phyloP scores from a whole-genome alignment of 805 yeast species.

The Sugiyamaella americana region DNA sequence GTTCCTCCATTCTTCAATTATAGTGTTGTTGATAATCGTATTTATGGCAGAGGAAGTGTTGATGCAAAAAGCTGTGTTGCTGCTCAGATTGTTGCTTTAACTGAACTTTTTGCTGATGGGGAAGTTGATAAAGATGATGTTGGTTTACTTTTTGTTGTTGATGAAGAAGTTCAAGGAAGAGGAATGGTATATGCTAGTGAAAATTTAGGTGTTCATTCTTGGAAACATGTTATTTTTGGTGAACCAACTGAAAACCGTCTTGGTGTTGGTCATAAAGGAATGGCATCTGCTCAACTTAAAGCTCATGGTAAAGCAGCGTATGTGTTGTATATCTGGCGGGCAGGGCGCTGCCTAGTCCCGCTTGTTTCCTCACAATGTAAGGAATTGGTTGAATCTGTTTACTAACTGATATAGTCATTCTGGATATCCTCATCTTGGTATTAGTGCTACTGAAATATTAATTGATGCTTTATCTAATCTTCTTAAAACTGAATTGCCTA shows the following conservation, averaged over 20 bases:
- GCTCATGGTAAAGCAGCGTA: slow-evolving; percentile 50
- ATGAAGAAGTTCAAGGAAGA: slow-evolving; percentile 60
- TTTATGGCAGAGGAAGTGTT: slow-evolving; percentile 61
- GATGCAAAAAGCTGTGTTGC: slow-evolving; percentile 74
- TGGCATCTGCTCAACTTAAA: slow-evolving; percentile 36
- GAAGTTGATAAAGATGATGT: slow-evolving; percentile 55
- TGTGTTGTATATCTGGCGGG: not conserved
- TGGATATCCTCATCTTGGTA: slow-evolving; percentile 65
- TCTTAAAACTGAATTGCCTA: slow-evolving; percentile 42
- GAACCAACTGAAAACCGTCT: slow-evolving; percentile 69
- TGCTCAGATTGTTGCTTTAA: slow-evolving; percentile 49
- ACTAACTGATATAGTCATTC: slow-evolving; percentile 38
- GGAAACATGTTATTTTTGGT: slow-evolving; percentile 64
- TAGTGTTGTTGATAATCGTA: slow-evolving; percentile 38
- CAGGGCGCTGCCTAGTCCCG: too few species aligned
- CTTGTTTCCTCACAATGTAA: too few species aligned
- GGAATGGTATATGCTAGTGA: slow-evolving; percentile 51
- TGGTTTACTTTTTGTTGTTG: slow-evolving; percentile 57
- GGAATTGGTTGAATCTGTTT: too few species aligned
- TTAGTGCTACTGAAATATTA: slow-evolving; percentile 53
- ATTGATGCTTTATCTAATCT: slow-evolving; percentile 46
- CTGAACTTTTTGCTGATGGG: slow-evolving; percentile 38
- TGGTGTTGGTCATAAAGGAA: slow-evolving; percentile 67
- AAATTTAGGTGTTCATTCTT: slow-evolving; percentile 36
- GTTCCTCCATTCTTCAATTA: slow-evolving; percentile 63